Conservation (phyloP, 805 yeast species). For the Diddensiella santjacobensis region DNA sequence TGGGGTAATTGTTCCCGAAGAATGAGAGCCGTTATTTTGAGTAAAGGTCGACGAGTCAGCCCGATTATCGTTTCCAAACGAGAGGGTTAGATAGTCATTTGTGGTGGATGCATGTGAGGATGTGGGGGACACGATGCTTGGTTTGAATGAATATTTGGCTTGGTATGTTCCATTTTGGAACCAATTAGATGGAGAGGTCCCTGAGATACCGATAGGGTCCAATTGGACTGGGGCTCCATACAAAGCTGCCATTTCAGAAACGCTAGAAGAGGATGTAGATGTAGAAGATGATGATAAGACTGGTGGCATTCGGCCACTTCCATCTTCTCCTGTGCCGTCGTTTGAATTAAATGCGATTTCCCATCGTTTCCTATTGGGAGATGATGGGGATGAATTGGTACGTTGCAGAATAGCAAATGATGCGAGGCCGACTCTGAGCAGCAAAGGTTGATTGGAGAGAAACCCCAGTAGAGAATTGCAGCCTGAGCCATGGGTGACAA, state of each 20-base stretch:
- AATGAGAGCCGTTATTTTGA: not conserved
- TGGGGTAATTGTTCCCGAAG: not conserved
- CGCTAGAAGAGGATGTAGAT: constrained; percentile 2
- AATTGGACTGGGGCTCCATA: not conserved
- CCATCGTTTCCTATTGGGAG: not conserved
- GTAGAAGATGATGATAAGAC: constrained; percentile 1
- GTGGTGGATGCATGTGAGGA: not conserved
- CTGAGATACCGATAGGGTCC: not conserved
- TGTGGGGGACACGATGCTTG: not conserved
- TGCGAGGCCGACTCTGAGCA: constrained; percentile 31
- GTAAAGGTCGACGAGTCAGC: not conserved
- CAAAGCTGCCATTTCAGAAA: not conserved
- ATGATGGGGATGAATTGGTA: not conserved
- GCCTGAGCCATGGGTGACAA: constrained; percentile 40
- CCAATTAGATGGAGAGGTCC: not conserved
- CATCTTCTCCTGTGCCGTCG: not conserved
- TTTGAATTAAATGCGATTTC: not conserved
- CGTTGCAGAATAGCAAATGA: constrained; percentile 15
- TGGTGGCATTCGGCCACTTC: not conserved
- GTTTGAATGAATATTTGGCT: not conserved
- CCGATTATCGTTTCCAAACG: not conserved
- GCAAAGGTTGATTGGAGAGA: constrained; percentile 30
- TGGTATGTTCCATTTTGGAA: constrained; percentile 1
- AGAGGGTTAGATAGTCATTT: not conserved
- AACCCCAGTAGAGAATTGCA: constrained; percentile 37